phyloP scores from a whole-genome alignment of 257 asterid species.

The Leptodermis oblonga region DNA sequence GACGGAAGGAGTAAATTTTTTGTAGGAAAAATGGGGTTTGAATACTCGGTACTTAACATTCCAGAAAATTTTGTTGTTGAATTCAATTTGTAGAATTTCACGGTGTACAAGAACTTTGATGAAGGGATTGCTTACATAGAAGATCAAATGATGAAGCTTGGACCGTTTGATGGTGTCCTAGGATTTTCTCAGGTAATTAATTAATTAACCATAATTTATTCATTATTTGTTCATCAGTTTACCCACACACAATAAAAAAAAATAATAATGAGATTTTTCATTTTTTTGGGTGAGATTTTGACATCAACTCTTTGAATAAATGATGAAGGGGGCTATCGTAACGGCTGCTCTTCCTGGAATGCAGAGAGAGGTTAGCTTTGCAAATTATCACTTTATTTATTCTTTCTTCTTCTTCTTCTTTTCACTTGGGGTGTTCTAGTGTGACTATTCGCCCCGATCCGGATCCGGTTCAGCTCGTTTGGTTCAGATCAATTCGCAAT shows the following conservation, averaged over 20 bases:
- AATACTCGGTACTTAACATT: too few relatives aligned
- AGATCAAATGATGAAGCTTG: constrained; percentile 32
- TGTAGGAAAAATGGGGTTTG: too few relatives aligned
- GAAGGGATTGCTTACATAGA: constrained; percentile 31
- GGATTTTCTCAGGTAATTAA: constrained; percentile 34
- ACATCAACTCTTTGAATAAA: not conserved
- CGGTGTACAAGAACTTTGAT: constrained; percentile 26
- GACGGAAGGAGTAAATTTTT: too few relatives aligned
- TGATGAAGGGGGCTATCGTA: constrained; percentile 37
- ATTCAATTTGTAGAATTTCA: constrained; percentile 20
- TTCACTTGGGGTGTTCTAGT: too few relatives aligned
- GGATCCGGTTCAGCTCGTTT: too few relatives aligned
- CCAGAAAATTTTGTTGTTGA: too few relatives aligned
- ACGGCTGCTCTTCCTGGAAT: constrained; percentile 37
- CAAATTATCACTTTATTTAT: not conserved
- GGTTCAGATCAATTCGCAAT: too few relatives aligned
- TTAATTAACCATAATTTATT: too few relatives aligned
- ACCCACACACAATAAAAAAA: too few relatives aligned
- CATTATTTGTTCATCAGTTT: not conserved
- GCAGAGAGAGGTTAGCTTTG: constrained; percentile 24
- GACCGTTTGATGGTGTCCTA: constrained; percentile 44
- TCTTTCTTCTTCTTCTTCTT: too few relatives aligned
- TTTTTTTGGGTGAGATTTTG: not conserved
- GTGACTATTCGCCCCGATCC: too few relatives aligned
- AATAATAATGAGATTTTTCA: too few relatives aligned